Evolutionary conservation across 495 filamentous ascomycete species (phyloP).

Genomic region (Letharia columbiana): DNA sequence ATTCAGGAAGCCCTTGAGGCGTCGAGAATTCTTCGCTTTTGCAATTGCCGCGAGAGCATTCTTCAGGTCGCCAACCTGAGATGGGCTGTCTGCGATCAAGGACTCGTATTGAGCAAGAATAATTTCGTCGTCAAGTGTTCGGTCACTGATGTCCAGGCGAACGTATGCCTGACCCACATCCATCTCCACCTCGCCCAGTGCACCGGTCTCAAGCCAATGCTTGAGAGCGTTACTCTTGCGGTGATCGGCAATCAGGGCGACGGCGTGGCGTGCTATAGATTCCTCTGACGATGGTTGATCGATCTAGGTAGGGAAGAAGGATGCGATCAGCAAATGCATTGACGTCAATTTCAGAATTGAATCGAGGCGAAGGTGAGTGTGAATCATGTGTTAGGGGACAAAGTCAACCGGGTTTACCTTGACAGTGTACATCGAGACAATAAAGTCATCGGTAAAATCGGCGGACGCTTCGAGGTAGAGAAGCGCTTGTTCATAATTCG

Average conservation of each 20-base stretch:
- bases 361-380: slow-evolving; percentile 1
- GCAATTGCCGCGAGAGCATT: slow-evolving; percentile 45
- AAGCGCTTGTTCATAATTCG: slow-evolving; percentile 53
- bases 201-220: slow-evolving; percentile 48
- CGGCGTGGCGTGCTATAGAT: slow-evolving; percentile 44
- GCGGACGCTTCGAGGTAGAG: slow-evolving; percentile 45
- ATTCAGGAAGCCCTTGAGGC: slow-evolving; percentile 27
- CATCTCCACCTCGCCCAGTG: slow-evolving; percentile 45
- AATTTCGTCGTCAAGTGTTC: slow-evolving; percentile 42
- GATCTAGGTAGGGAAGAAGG: slow-evolving; percentile 15
- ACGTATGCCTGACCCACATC: slow-evolving; percentile 50
- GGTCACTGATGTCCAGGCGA: slow-evolving; percentile 46
- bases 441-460: slow-evolving; percentile 49
- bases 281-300: slow-evolving; percentile 42
- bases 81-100: slow-evolving; percentile 41
- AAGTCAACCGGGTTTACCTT: slow-evolving; percentile 37
- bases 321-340: neutral
- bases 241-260: slow-evolving; percentile 47
- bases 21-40: slow-evolving; percentile 38
- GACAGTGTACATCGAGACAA: slow-evolving; percentile 48
- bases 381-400: neutral
- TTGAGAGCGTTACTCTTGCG: slow-evolving; percentile 47
- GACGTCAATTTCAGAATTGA: neutral
- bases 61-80: slow-evolving; percentile 39
- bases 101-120: slow-evolving; percentile 45